phyloP scores from a whole-genome alignment of 805 yeast genomes.

The Saturnispora ahearnii region DNA sequence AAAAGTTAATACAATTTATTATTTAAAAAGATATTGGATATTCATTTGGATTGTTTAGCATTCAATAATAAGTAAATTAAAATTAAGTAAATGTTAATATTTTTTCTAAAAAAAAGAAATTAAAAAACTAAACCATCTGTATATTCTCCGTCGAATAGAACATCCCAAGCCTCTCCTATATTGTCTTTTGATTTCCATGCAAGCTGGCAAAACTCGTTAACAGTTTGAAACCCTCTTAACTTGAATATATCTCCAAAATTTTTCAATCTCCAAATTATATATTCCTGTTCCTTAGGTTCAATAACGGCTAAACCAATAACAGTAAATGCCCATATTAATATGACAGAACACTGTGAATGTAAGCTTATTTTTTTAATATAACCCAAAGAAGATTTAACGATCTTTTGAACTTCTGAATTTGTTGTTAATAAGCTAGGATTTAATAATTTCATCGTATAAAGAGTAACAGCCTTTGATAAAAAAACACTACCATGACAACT shows the following conservation, averaged over 20 bases:
- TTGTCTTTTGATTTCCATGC: slow-evolving; percentile 14
- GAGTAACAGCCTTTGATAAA: slow-evolving; percentile 11
- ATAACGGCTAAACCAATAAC: slow-evolving; percentile 15
- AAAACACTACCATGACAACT: slow-evolving; percentile 16
- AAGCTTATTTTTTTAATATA: slow-evolving; percentile 10
- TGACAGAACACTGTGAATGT: slow-evolving; percentile 12
- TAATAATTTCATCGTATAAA: slow-evolving; percentile 13
- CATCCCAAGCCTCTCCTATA: slow-evolving; percentile 5
- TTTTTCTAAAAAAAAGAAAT: background rate
- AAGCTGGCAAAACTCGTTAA: slow-evolving; percentile 7
- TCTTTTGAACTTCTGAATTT: slow-evolving; percentile 8
- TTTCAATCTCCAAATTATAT: slow-evolving; percentile 10
- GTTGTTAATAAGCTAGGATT: slow-evolving; percentile 5
- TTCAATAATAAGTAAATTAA: background rate
- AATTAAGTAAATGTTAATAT: background rate
- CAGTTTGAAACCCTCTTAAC: slow-evolving; percentile 10
- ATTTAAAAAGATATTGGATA: no score
- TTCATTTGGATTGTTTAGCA: no score
- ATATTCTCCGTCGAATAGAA: background rate
- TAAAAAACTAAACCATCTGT: background rate
- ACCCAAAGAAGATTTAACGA: slow-evolving; percentile 8
- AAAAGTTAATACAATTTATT: no score
- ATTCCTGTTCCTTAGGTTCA: slow-evolving; percentile 11
- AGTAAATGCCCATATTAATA: slow-evolving; percentile 15
- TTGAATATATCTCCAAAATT: slow-evolving; percentile 11